Percentiles rank a stretch among this genome's conserved stretches.
These are phyloP conservation scores for Monosporascus cannonballus DNA, from an alignment of 2,329 filamentous ascomycete genomes.

Conservation along the genomic window DNA sequence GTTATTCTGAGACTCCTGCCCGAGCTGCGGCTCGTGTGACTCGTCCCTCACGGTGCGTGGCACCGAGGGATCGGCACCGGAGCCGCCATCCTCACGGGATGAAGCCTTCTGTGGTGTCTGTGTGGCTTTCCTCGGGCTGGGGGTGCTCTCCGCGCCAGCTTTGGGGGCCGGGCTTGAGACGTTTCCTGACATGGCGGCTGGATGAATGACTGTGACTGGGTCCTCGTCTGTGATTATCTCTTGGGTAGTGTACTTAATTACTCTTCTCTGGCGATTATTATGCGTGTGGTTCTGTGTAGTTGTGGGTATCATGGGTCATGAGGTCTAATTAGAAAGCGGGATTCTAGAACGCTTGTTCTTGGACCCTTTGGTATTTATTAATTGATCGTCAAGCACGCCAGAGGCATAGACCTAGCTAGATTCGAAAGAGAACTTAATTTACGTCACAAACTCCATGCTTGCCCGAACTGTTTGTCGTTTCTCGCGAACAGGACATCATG, in stretches of 20 bases:
- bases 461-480: neutral
- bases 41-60: constrained; percentile 21
- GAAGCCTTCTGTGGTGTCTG: neutral
- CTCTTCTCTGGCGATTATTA: constrained; percentile 3
- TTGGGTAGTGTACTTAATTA: constrained; percentile 12
- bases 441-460: constrained; percentile 18
- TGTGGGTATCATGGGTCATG: constrained; percentile 12
- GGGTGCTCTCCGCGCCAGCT: constrained; percentile 10
- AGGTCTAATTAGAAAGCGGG: neutral
- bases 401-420: neutral
- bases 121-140: neutral
- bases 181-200: constrained; percentile 23
- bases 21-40: no score
- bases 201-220: constrained; percentile 19
- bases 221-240: constrained; percentile 18
- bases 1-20: no score
- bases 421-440: constrained; percentile 5
- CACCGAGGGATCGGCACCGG: constrained; percentile 11
- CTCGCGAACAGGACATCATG: neutral
- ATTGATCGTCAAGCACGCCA: constrained; percentile 2
- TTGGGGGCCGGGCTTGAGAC: constrained; percentile 5
- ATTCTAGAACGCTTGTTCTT: neutral
- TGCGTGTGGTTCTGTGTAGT: constrained; percentile 7
- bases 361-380: constrained; percentile 12
- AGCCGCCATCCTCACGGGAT: no score